Evolutionary conservation across 1,284 basidiomycete genomes (phyloP), one percentile per base, ranked within the genome.

Genomic region (Trichosporon asahii): DNA sequence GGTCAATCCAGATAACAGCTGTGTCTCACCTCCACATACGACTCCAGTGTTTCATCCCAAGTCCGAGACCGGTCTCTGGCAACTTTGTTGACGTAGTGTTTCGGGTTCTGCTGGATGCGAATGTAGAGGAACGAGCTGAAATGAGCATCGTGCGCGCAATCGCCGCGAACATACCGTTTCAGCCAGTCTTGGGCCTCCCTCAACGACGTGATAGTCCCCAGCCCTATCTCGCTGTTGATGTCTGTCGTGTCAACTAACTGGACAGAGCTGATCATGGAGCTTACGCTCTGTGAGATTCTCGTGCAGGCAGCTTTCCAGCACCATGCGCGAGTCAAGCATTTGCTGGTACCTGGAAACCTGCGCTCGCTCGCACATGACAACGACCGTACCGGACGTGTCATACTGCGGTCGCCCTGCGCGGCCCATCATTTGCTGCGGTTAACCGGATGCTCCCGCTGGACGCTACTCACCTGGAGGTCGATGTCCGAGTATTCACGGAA

Each of bases 341-440:
- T 76, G 73, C 15, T 75, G 72, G 64, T 77, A 82, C 76, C 79
- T 23, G 68, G 23, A 1, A 75, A 69, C 57, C 79, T 79, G 1
- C 65, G 37, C n/a, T 66, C 60, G 57, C 14, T 81, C 76, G 69
- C 80, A 82, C 79, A 82, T 80, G 67, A 80, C 77, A 3, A 79
- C 76, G 2, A 80, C 76, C 0, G 75, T 77, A 90, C 92, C 94
- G 69, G 68, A 76, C 5, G 66, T 75, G 67, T 80, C 95, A 78
- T 93, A 98, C 82, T 98, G 95, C 15, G 96, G 95, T 23, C 96
- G 88, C 6, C 95, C 96, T 86, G 97, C 84, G 44, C 86, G 78
- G 0, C 86, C 86, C 73, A 85, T 78, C 85, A 84, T 83, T 76
- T 83, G 81, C 75, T 81, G 72, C 3, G 0, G 23, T 69, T 21